Evolutionary conservation across 164 flowering plant species (phyloP), one percentile per base, ranked within the genome.

Genomic region (Cinnamomum micranthum): DNA sequence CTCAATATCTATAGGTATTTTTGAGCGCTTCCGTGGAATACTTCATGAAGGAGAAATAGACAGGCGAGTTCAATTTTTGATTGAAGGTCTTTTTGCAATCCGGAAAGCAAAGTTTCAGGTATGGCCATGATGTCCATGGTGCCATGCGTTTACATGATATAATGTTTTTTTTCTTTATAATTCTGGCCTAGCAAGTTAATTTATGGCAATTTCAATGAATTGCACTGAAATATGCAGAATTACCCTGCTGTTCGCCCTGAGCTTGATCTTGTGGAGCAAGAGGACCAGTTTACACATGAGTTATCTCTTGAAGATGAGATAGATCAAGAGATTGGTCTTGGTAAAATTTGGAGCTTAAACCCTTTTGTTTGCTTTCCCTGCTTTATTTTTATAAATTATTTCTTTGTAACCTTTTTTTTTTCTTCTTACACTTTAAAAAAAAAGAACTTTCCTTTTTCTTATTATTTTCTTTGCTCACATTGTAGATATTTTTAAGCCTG

Each of bases 1-100:
- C 14, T 65, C 22, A 19, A 62, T 82, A 14, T 20, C 71, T 55
- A 58, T 77, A 91, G 95, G 96, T 79, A 91, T 91, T 25, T 94
- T 95, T 87, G 99, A 95, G 85, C 93, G 99, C 12, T 94, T 96
- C 69, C 95, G 97, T 74, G 98, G 97, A 72, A 96, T 94, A 71
- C 93, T 96, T 65, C 97, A 96, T 79, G 99, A 95, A 83, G 99
- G 98, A 71, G 93, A 94, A 80, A 94, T 96, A 63, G 99, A 96
- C 75, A 96, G 92, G 64, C 72, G 98, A 12, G 98, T 96, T 50
- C 98, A 94, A 68, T 96, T 87, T 81, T 81, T 96, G 82, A 96
- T 96, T 75, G 99, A 96, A 87, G 97, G 95, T 63, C 87, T 95
- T 14, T 94, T 94, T 87, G 99, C 98, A n/a, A 82, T 89, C 60